Evolutionary conservation across 257 asterid species (phyloP), one percentile per base, ranked within the genome.

Genomic region (Mitragyna speciosa): DNA sequence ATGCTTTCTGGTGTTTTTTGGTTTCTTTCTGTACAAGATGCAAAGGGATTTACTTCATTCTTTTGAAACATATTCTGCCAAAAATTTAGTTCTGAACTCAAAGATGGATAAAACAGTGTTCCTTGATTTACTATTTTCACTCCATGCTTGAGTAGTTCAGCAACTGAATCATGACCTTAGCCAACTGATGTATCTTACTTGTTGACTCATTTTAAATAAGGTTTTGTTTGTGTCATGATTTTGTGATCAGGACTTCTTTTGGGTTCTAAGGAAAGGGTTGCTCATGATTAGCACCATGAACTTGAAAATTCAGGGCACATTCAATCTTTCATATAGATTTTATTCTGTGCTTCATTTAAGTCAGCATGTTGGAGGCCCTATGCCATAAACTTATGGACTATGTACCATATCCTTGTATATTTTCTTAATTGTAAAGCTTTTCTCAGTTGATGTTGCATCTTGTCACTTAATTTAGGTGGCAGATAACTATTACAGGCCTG

Each of bases 401-500:
- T 28, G 9, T 28, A 9, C 67, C 31, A 10, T 61, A 30, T 41
- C 26, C 3, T 41, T 41, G 24, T 45, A n/a, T 64, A 39, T 65
- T 24, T n/a, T 9, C 52, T n/a, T 9, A 48, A 41, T 6, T 19
- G 2, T 12, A 0, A 9, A 8, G 19, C 0, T 11, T 30, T 47
- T 72, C 36, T 43, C 76, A 6, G 31, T 70, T 49, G 33, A 15
- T 49, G 15, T 22, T 56, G 66, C 24, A 26, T 4, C 39, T 24
- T 67, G 8, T 64, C 30, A 33, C 76, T 68, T 10, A n/a, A 14
- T 82, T 81, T 82, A 95, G 98, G 97, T 95, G 73, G 88, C 84
- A 45, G 92, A 89, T 78, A 95, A 95, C 88, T 85, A 92, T 41
- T 95, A 93, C 85, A 87, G 98, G 89, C 98, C 97, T 19, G 99